Percentiles rank a stretch among this genome's conserved stretches.
phyloP scores from a whole-genome alignment of 2,329 filamentous ascomycete genomes.

The Fusarium sp. region DNA sequence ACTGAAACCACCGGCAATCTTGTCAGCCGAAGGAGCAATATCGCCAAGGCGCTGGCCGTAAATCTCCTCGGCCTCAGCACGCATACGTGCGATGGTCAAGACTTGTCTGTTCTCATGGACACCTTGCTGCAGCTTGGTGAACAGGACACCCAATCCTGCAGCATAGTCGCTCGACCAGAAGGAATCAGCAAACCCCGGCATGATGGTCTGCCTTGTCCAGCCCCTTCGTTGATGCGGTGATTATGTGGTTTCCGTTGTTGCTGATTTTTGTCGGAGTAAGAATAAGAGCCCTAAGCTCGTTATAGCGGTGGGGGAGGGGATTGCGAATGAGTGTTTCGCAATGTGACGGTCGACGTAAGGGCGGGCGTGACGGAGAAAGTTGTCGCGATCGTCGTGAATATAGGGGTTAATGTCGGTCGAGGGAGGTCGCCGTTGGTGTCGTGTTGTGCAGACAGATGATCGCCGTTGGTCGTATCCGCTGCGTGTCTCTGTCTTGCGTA shows the following conservation, averaged over 20 bases:
- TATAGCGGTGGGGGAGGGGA: slow-evolving; percentile 17
- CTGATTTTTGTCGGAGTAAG: slow-evolving; percentile 12
- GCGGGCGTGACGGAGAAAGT: slow-evolving; percentile 23
- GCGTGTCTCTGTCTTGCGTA: slow-evolving; percentile 47
- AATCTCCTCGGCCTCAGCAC: slow-evolving; percentile 92
- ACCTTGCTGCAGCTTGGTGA: slow-evolving; percentile 96
- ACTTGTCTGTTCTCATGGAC: slow-evolving; percentile 96
- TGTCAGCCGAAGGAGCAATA: slow-evolving; percentile 85
- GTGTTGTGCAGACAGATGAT: slow-evolving; percentile 22
- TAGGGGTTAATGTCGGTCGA: slow-evolving; percentile 21
- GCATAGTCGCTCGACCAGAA: slow-evolving; percentile 99
- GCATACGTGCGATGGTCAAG: slow-evolving; percentile 89
- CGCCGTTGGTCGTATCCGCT: slow-evolving; percentile 39
- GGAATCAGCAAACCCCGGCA: slow-evolving; percentile 92
- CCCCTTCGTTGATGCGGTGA: slow-evolving; percentile 37
- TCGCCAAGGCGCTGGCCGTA: slow-evolving; percentile 86
- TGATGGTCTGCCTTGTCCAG: slow-evolving; percentile 59
- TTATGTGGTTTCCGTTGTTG: slow-evolving; percentile 21
- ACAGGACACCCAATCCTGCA: slow-evolving; percentile 91
- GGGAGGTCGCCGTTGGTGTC: slow-evolving; percentile 20
- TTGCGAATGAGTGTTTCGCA: slow-evolving; percentile 26
- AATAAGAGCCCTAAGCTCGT: slow-evolving; percentile 27
- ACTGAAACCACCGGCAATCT: slow-evolving; percentile 83
- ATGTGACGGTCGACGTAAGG: slow-evolving; percentile 11
- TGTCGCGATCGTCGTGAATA: slow-evolving; percentile 32